Evolutionary conservation across 352 stramenopile species (phyloP).

Genomic region (Aphanomyces invadans): DNA sequence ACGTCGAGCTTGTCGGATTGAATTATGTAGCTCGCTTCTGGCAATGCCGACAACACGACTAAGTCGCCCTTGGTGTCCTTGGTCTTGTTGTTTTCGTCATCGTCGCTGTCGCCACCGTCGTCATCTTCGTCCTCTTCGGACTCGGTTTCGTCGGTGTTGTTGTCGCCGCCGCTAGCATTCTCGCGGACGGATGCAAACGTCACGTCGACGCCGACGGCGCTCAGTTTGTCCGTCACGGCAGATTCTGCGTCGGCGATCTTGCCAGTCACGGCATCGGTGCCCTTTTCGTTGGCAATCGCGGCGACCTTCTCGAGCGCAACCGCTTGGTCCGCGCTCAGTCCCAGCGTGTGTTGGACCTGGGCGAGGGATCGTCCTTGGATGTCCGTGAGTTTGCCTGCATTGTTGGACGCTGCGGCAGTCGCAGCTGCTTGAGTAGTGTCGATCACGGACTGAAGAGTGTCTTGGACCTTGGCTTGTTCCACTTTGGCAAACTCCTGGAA

Average conservation of each 20-base stretch:
- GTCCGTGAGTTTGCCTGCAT: neutral
- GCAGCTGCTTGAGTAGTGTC: neutral
- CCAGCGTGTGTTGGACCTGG: neutral
- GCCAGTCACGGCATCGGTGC: neutral
- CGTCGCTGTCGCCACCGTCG: neutral
- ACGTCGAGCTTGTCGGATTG: conserved; percentile 38
- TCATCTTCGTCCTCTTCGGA: conserved; percentile 14
- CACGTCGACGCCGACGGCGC: conserved; percentile 37
- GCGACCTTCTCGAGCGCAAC: neutral
- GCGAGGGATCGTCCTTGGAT: neutral
- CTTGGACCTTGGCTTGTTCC: neutral
- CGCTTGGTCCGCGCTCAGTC: neutral
- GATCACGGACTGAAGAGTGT: neutral
- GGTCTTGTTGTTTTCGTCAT: conserved; percentile 24
- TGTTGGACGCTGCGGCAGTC: neutral
- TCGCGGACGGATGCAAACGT: conserved; percentile 23
- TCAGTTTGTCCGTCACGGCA: conserved; percentile 23
- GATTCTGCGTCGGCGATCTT: neutral
- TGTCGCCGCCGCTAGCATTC: neutral
- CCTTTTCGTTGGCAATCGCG: neutral
- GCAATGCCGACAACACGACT: conserved; percentile 39
- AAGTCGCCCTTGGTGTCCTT: conserved; percentile 23
- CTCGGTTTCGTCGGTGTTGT: conserved; percentile 8
- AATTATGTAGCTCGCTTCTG: conserved; percentile 44
- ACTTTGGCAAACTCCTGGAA: neutral